These are phyloP conservation scores for Solanum etuberosum DNA, from an alignment of 257 asterid genomes.

Conservation along the genomic window DNA sequence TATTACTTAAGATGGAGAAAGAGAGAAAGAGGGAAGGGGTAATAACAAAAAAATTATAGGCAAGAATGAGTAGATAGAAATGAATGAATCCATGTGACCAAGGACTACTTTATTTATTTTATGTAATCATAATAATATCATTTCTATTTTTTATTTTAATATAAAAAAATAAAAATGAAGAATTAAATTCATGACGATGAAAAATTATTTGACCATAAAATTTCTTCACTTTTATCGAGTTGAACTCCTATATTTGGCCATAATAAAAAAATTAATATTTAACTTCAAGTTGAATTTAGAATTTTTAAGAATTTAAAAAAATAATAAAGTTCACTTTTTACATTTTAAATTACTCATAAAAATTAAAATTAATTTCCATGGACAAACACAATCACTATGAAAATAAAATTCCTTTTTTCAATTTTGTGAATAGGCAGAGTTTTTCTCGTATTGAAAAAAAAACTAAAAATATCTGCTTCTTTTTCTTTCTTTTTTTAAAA, in stretches of 20 bases:
- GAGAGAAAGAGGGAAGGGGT: neutral
- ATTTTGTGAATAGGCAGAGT: no score
- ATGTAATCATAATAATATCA: neutral
- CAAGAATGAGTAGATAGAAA: neutral
- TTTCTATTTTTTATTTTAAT: neutral
- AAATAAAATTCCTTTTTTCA: no score
- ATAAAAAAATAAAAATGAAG: neutral
- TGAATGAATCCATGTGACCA: conserved; percentile 1
- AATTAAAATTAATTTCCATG: no score
- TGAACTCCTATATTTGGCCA: neutral
- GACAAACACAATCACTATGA: no score
- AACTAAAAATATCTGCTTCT: no score
- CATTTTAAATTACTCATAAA: no score
- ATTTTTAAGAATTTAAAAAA: no score
- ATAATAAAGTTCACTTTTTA: no score
- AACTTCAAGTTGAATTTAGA: no score
- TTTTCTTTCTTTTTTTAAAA: no score
- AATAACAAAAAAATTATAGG: neutral
- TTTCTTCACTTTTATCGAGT: neutral
- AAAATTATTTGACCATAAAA: neutral
- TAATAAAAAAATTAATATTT: no score
- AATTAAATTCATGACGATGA: neutral
- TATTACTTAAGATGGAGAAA: conserved; percentile 11
- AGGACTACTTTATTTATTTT: neutral
- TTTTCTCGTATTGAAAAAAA: no score